phyloP scores from a whole-genome alignment of 371 early-diverging fungal species.

The Phascolomyces articulosus region DNA sequence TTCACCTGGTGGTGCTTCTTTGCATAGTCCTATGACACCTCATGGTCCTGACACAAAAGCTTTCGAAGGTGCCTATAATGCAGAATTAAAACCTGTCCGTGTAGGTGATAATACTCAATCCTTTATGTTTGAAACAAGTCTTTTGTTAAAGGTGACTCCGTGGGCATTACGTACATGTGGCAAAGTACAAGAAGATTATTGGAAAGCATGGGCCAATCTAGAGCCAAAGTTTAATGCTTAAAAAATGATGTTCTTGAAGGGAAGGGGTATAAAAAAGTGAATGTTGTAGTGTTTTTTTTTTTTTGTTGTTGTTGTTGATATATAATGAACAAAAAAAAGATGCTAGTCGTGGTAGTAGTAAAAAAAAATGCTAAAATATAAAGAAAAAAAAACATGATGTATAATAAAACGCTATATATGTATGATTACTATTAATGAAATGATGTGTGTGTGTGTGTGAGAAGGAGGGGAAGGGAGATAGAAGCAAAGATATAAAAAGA shows the following conservation, averaged over 20 bases:
- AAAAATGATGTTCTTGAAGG: neutral
- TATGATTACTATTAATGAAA: no score
- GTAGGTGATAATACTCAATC: conserved; percentile 85
- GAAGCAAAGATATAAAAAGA: no score
- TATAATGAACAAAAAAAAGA: neutral
- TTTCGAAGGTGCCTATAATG: conserved; percentile 75
- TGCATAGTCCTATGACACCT: conserved; percentile 87
- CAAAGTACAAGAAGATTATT: conserved; percentile 81
- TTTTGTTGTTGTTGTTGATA: no score
- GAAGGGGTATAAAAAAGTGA: neutral
- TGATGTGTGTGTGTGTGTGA: neutral
- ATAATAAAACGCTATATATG: neutral
- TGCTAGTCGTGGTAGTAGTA: neutral
- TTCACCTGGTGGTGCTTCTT: conserved; percentile 91
- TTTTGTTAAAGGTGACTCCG: conserved; percentile 79
- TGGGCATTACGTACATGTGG: conserved; percentile 83
- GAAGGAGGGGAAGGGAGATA: no score
- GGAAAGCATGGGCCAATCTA: conserved; percentile 73
- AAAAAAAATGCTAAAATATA: neutral
- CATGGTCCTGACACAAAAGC: conserved; percentile 94
- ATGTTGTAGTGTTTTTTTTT: neutral
- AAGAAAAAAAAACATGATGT: no score
- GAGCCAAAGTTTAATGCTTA: conserved; percentile 52
- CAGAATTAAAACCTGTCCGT: conserved; percentile 77
- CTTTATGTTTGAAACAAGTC: conserved; percentile 95